Evolutionary conservation across 2,329 filamentous ascomycete species (phyloP).

Genomic region (Colletotrichum melonis): DNA sequence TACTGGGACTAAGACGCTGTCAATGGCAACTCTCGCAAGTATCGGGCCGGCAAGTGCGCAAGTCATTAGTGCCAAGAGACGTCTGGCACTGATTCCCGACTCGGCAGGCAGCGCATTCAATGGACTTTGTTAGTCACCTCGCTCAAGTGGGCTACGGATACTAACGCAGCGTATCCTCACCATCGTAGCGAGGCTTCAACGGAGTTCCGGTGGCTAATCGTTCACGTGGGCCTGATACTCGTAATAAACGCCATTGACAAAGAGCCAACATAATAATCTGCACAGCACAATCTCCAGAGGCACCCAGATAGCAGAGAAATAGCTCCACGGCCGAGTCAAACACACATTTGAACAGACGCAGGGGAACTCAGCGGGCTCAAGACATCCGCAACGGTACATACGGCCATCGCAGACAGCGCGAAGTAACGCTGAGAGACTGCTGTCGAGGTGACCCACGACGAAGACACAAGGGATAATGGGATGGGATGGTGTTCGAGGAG

Average conservation of each 20-base stretch:
- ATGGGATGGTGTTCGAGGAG: not conserved
- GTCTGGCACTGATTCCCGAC: conserved; percentile 6
- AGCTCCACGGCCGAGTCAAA: not conserved
- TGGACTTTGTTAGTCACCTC: not conserved
- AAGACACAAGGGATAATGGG: not conserved
- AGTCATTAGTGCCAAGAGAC: conserved; percentile 13
- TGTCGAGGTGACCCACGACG: not conserved
- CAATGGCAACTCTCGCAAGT: not conserved
- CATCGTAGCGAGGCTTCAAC: not conserved
- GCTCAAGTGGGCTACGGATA: not conserved
- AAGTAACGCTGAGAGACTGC: conserved; percentile 4
- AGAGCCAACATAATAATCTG: not conserved
- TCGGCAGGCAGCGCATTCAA: conserved; percentile 3
- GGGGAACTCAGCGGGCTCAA: not conserved
- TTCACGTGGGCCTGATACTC: not conserved
- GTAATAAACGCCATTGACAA: too few relatives aligned
- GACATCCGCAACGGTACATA: not conserved
- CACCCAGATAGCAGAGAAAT: not conserved
- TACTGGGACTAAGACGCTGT: not conserved
- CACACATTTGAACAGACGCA: not conserved
- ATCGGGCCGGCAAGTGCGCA: conserved; percentile 15
- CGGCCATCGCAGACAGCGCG: not conserved
- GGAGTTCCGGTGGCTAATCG: not conserved
- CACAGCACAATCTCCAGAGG: not conserved
- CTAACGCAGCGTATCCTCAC: not conserved